Conservation (phyloP, 1,284 basidiomycete species). For the Grifola frondosa region DNA sequence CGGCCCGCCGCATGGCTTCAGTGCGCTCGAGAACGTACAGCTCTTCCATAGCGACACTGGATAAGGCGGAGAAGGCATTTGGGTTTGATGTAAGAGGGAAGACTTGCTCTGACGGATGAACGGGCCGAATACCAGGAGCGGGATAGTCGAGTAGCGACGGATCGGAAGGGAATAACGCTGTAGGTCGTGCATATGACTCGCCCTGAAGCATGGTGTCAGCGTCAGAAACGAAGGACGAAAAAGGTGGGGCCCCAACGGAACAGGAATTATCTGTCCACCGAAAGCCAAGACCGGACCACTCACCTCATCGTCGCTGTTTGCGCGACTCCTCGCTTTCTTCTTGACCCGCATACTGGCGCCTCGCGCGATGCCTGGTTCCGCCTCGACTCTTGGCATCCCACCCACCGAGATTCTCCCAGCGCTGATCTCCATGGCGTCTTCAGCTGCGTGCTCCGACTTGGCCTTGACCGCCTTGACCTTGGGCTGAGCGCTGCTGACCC, state of each 20-base stretch:
- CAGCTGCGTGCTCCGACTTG: conserved; percentile 36
- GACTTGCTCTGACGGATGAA: conserved; percentile 20
- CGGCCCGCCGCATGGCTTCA: conserved; percentile 80
- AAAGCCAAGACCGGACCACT: too few relatives aligned
- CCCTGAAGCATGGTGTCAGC: conserved; percentile 35
- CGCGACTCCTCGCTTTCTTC: conserved; percentile 76
- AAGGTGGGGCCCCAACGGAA: conserved; percentile 2
- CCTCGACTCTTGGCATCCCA: conserved; percentile 12
- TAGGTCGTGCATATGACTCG: conserved; percentile 71
- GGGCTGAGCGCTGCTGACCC: conserved; percentile 15
- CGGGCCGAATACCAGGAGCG: conserved; percentile 23
- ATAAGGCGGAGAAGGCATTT: conserved; percentile 72
- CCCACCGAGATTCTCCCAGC: conserved; percentile 13
- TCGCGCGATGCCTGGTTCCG: conserved; percentile 17
- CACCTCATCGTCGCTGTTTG: conserved; percentile 80
- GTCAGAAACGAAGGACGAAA: conserved; percentile 3
- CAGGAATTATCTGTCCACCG: too few relatives aligned
- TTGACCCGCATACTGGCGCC: conserved; percentile 35
- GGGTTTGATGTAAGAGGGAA: conserved; percentile 34
- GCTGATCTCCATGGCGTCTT: conserved; percentile 32
- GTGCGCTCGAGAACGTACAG: conserved; percentile 83
- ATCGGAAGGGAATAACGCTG: conserved; percentile 51
- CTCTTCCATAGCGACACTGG: conserved; percentile 82
- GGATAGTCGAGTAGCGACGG: conserved; percentile 36
- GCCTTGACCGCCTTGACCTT: conserved; percentile 32